Percentiles rank a stretch among this genome's conserved stretches.
phyloP scores from a whole-genome alignment of 2,329 filamentous ascomycete species.

The Capronia epimyces region DNA sequence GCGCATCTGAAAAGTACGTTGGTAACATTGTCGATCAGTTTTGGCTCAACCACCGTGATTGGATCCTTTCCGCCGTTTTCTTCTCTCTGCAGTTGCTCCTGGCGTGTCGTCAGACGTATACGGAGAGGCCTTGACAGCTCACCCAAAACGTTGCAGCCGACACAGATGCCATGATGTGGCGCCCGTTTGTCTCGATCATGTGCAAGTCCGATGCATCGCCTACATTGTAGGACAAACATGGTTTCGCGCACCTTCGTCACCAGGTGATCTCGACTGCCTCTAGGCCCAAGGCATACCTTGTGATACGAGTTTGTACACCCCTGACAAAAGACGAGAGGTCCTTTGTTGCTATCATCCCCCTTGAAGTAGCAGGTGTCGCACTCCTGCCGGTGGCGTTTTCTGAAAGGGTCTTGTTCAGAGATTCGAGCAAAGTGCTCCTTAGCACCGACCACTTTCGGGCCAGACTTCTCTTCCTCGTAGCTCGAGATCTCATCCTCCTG shows the following conservation, averaged over 20 bases:
- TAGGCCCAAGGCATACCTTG: constrained; percentile 70
- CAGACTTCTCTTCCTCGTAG: constrained; percentile 37
- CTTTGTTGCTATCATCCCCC: constrained; percentile 54
- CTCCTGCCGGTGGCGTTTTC: constrained; percentile 58
- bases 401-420: constrained; percentile 60
- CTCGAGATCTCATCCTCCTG: constrained; percentile 46
- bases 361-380: constrained; percentile 67
- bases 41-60: constrained; percentile 56
- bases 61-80: constrained; percentile 77
- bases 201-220: constrained; percentile 67
- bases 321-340: constrained; percentile 77
- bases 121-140: constrained; percentile 70
- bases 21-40: constrained; percentile 66
- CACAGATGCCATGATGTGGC: constrained; percentile 67
- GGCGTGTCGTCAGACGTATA: constrained; percentile 62
- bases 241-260: constrained; percentile 76
- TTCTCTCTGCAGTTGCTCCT: constrained; percentile 77
- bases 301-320: constrained; percentile 83
- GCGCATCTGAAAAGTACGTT: constrained; percentile 80
- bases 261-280: constrained; percentile 72
- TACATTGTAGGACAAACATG: constrained; percentile 83
- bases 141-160: constrained; percentile 61
- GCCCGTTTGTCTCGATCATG: constrained; percentile 63
- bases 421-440: constrained; percentile 68
- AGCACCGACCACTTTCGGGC: constrained; percentile 56